phyloP scores from a whole-genome alignment of 306 rosid genomes.

The Gillenia trifoliata region DNA sequence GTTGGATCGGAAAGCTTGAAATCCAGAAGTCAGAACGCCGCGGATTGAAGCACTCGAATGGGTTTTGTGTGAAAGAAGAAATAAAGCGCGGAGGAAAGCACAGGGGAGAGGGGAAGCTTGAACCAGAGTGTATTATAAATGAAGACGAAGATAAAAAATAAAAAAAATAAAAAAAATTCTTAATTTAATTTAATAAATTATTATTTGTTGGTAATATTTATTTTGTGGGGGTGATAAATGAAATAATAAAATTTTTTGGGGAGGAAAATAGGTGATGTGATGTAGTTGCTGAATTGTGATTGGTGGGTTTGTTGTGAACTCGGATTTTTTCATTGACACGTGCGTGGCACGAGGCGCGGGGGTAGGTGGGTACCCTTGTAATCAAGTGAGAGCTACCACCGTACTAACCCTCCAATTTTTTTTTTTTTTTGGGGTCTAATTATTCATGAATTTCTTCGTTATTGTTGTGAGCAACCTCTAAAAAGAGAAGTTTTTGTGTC shows the following conservation, averaged over 20 bases:
- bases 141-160: conserved; percentile 7
- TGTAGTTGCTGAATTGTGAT: conserved; percentile 1
- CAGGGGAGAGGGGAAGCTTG: conserved; percentile 12
- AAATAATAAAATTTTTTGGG: not conserved
- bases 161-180: not conserved
- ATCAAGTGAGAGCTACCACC: not conserved
- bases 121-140: conserved; percentile 18
- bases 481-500: no score
- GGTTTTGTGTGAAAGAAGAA: conserved; percentile 40
- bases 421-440: no score
- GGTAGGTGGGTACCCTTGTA: conserved; percentile 14
- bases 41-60: conserved; percentile 25
- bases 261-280: not conserved
- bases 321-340: conserved; percentile 18
- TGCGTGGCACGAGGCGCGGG: conserved; percentile 13
- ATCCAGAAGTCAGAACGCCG: conserved; percentile 13
- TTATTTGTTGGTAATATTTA: not conserved
- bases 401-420: not conserved
- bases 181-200: not conserved
- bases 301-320: conserved; percentile 7
- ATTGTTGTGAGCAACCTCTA: not conserved
- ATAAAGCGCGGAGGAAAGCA: conserved; percentile 34
- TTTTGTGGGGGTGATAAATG: not conserved
- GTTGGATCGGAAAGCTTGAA: conserved; percentile 22
- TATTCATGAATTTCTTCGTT: not conserved